Base-by-base conservation (phyloP, 176 grass and related monocot genomes). In the Tillandsia leiboldiana region DNA sequence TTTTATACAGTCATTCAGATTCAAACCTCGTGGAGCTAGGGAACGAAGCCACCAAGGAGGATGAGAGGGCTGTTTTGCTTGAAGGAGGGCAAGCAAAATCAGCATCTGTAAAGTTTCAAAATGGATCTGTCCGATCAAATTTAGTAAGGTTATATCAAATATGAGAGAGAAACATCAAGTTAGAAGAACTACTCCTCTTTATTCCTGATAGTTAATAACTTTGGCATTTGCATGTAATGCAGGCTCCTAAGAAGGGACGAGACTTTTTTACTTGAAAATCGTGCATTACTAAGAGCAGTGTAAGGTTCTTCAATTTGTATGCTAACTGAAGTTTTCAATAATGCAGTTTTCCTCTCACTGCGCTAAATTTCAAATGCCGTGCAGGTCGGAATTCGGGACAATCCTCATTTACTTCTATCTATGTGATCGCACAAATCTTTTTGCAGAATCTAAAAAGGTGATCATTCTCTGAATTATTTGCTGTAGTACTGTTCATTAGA, bases 41-140 rank as follows among this genome's bases (percentile, higher is more conserved):
- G 27, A 67, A 80, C 51, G 70, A 72, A 53, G 24, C 26, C 53
- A 7, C 0, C 3, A 66, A 72, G 26, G 59, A 65, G 72, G 61
- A 73, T 61, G 78, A 73, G 27, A 7, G 17, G 9, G 26, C 29
- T 80, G 63, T 66, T 62, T 73, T 80, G 53, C 51, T 80, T 50
- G 78, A 73, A 80, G 70, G 70, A 68, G 78, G 70, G 18, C 8
- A 63, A 33, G 53, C 64, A 53, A 80, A 72, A 80, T 50, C 71
- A 28, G 15, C 70, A 68, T 68, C 63, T 51, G 27, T 65, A 63
- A 80, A 72, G 64, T 73, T 51, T 33, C 78, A 56, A 11, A 67
- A 68, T 68, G 50, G 52, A 59, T 73, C 71, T 63, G 17, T 73
- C 58, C 71, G 71, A 73, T 54, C 57, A 73, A 73, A 73, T 73